Percentiles rank a stretch among this genome's conserved stretches.
Evolutionary conservation across 2,329 filamentous ascomycete genomes (phyloP).

Genomic region (Arthrobotrys sinensis): DNA sequence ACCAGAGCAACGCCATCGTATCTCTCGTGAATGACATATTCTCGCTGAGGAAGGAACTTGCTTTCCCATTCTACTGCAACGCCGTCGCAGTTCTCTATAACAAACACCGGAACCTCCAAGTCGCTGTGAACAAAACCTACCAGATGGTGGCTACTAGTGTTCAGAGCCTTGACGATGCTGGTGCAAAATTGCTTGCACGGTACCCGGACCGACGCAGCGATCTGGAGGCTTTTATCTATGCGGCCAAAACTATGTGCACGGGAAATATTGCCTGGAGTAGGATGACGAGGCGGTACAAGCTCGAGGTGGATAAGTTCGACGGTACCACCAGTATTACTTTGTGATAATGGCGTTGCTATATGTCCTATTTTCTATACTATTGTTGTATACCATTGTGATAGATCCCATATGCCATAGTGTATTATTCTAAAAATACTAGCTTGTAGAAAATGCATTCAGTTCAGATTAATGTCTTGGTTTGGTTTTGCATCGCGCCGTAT

Average conservation of each 20-base stretch:
- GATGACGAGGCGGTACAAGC: slow-evolving; percentile 46
- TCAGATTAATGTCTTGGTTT: too few relatives aligned
- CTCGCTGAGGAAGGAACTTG: slow-evolving; percentile 43
- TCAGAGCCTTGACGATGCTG: slow-evolving; percentile 23
- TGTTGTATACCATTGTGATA: not conserved
- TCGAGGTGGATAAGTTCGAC: slow-evolving; percentile 57
- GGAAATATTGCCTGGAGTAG: slow-evolving; percentile 61
- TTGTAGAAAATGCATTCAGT: too few relatives aligned
- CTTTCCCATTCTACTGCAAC: slow-evolving; percentile 62
- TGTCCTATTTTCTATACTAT: not conserved
- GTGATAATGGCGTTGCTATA: slow-evolving; percentile 6
- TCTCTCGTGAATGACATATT: slow-evolving; percentile 40
- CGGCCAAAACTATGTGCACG: slow-evolving; percentile 47
- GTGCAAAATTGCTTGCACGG: slow-evolving; percentile 25
- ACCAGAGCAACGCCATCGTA: slow-evolving; percentile 30
- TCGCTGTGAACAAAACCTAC: slow-evolving; percentile 52
- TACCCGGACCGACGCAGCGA: slow-evolving; percentile 37
- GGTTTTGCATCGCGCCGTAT: too few relatives aligned
- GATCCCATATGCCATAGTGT: not conserved
- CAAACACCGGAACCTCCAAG: slow-evolving; percentile 55
- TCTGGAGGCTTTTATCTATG: slow-evolving; percentile 32
- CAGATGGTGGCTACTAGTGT: slow-evolving; percentile 46
- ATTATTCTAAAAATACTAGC: not conserved
- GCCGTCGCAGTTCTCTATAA: slow-evolving; percentile 61
- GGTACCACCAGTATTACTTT: slow-evolving; percentile 59